These are phyloP conservation scores for Nannochloropsis oceanica DNA, from an alignment of 108 stramenopile genomes.

Conservation along the genomic window DNA sequence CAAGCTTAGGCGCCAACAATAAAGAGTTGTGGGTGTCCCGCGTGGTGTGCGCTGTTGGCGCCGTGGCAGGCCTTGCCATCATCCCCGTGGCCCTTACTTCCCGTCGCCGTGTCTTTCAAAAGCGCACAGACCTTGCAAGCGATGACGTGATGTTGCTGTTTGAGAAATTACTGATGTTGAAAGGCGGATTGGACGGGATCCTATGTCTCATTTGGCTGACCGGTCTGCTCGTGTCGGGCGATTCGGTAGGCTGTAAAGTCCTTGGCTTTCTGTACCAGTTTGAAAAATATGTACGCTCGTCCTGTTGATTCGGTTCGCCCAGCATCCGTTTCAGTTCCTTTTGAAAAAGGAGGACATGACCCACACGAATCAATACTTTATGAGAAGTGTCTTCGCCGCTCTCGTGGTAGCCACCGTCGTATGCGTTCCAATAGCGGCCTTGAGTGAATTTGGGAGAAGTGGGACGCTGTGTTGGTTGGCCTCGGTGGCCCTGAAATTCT, in stretches of 20 bases:
- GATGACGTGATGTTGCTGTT: not conserved
- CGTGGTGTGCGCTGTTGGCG: not conserved
- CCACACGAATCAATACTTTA: not conserved
- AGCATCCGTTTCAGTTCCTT: not conserved
- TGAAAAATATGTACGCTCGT: not conserved
- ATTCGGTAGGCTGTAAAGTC: not conserved
- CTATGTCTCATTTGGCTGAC: not conserved
- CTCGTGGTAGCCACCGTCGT: not conserved
- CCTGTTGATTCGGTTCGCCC: not conserved
- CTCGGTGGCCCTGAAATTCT: not conserved
- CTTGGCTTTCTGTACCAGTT: not conserved
- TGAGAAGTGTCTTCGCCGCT: not conserved
- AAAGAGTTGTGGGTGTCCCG: not conserved
- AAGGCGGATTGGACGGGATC: not conserved
- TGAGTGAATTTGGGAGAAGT: not conserved
- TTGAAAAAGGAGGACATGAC: not conserved
- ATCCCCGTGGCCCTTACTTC: not conserved
- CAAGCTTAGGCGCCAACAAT: not conserved
- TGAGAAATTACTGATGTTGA: not conserved
- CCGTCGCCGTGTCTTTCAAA: not conserved
- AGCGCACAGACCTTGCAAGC: not conserved
- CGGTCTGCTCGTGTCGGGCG: not conserved
- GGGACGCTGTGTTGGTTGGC: not conserved
- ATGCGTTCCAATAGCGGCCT: not conserved
- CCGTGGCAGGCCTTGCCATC: not conserved